Percentiles rank a stretch among this genome's conserved stretches.
Evolutionary conservation across 1,284 basidiomycete genomes (phyloP).

Genomic region (Rhodotorula sp.): DNA sequence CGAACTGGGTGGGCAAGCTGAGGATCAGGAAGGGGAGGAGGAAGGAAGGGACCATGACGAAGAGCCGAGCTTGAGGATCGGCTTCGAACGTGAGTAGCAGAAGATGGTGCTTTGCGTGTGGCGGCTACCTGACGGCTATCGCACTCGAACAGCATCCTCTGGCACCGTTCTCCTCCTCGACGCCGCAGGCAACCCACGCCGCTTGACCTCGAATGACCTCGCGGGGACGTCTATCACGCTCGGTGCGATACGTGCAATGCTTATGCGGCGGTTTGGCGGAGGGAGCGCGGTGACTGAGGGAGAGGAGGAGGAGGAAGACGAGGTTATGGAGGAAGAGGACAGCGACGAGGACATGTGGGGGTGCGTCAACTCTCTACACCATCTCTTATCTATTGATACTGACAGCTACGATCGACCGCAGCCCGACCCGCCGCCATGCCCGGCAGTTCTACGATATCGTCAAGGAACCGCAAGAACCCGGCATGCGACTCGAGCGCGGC

Average conservation of each 20-base stretch:
- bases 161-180: conserved; percentile 33
- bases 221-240: conserved; percentile 28
- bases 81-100: conserved; percentile 33
- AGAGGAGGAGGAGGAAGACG: conserved; percentile 44
- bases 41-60: not conserved
- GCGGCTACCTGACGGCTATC: not conserved
- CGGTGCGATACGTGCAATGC: conserved; percentile 30
- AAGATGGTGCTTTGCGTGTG: not conserved
- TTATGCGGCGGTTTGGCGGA: conserved; percentile 31
- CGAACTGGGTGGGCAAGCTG: conserved; percentile 1
- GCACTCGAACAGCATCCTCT: conserved; percentile 17
- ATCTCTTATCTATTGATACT: not conserved
- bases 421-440: conserved; percentile 23
- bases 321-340: not conserved
- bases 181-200: conserved; percentile 16
- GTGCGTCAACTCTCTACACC: conserved; percentile 9
- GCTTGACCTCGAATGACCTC: conserved; percentile 19
- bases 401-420: not conserved
- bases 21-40: not conserved
- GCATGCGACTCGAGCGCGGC: conserved; percentile 66
- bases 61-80: conserved; percentile 24
- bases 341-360: conserved; percentile 20
- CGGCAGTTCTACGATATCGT: conserved; percentile 38
- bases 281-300: conserved; percentile 25
- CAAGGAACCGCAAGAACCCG: conserved; percentile 67